Percentiles rank a stretch among this genome's conserved stretches.
Evolutionary conservation across 139 green algal species (phyloP).

Genomic region (Tetraselmis chui): DNA sequence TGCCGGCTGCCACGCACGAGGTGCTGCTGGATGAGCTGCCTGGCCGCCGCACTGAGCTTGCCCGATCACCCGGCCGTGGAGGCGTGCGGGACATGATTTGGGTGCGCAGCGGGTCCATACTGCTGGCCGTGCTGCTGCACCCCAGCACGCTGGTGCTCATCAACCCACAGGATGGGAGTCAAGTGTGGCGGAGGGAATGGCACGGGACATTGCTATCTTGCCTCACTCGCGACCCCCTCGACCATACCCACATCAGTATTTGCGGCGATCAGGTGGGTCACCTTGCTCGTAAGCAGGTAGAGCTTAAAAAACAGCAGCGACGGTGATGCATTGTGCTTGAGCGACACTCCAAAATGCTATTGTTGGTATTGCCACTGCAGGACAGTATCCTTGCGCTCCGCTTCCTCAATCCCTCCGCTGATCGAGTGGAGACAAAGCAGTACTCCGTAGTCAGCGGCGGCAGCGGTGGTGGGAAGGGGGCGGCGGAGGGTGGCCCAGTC

Average conservation of each 20-base stretch:
- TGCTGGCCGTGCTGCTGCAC: slow-evolving; percentile 62
- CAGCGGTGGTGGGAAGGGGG: background rate
- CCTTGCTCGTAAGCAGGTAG: too few relatives aligned
- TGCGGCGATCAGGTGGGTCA: background rate
- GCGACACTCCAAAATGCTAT: too few relatives aligned
- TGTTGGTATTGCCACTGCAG: too few relatives aligned
- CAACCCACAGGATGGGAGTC: slow-evolving; percentile 46
- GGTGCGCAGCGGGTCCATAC: slow-evolving; percentile 33
- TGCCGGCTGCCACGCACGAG: slow-evolving; percentile 33
- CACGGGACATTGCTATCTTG: background rate
- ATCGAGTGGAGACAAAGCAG: background rate
- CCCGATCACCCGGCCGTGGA: slow-evolving; percentile 3
- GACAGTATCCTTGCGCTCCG: background rate
- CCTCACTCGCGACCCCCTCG: background rate
- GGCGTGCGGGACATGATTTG: slow-evolving; percentile 49
- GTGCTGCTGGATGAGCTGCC: slow-evolving; percentile 43
- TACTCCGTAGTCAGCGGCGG: background rate
- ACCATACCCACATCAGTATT: background rate
- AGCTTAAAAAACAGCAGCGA: too few relatives aligned
- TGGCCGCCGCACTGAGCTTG: background rate
- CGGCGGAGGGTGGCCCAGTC: too few relatives aligned
- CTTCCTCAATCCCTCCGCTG: background rate
- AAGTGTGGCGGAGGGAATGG: background rate
- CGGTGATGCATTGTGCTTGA: too few relatives aligned
- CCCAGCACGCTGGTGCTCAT: slow-evolving; percentile 62